phyloP scores from a whole-genome alignment of 2,329 filamentous ascomycete genomes.

The Alternaria hordeiaustralica region DNA sequence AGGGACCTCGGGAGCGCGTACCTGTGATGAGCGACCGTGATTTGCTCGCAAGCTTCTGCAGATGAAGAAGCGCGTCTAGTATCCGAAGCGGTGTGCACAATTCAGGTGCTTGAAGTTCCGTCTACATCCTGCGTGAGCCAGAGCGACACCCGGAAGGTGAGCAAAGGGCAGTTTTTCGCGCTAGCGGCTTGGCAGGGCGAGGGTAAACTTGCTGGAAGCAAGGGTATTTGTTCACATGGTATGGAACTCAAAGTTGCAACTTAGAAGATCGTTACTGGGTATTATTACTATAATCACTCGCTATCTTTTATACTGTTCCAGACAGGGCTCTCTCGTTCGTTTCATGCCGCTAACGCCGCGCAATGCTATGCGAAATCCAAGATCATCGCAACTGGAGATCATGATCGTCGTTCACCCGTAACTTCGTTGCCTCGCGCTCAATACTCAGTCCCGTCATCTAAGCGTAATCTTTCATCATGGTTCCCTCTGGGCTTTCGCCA shows the following conservation, averaged over 20 bases:
- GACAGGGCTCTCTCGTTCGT: not conserved
- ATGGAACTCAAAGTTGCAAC: not conserved
- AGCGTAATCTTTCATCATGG: not conserved
- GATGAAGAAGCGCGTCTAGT: not conserved
- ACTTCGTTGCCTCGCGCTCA: not conserved
- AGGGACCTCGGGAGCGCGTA: not conserved
- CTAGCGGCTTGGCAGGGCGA: conserved; percentile 24
- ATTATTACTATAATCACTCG: conserved; percentile 22
- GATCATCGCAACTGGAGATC: conserved; percentile 1
- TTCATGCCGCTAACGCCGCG: conserved; percentile 20
- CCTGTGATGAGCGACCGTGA: not conserved
- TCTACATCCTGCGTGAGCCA: conserved; percentile 5
- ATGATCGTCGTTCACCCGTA: conserved; percentile 2
- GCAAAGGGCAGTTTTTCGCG: conserved; percentile 30
- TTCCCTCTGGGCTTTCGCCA: conserved; percentile 8
- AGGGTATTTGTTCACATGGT: not conserved
- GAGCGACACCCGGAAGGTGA: not conserved
- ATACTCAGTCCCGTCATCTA: not conserved
- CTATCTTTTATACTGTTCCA: conserved; percentile 14
- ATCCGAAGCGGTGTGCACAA: not conserved
- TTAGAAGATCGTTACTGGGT: conserved; percentile 1
- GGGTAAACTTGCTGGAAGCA: conserved; percentile 8
- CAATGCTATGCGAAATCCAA: conserved; percentile 24
- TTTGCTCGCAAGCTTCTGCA: not conserved
- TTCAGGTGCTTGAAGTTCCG: not conserved